Percentiles rank a stretch among this genome's conserved stretches.
Evolutionary conservation across 2,329 filamentous ascomycete genomes (phyloP).

Genomic region (Graphilbum fragrans): DNA sequence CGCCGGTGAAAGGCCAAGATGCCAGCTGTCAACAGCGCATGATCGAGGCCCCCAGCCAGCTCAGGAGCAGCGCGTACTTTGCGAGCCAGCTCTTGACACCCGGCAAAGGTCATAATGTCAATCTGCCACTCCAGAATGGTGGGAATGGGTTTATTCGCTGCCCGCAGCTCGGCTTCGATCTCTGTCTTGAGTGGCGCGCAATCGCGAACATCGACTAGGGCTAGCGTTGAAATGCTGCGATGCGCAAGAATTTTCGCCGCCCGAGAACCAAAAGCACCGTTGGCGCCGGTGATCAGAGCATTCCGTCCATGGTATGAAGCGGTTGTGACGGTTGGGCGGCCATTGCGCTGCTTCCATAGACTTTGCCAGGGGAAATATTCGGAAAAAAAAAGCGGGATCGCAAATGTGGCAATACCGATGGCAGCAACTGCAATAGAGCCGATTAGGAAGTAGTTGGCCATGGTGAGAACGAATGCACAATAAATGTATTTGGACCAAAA

Average conservation of each 20-base stretch:
- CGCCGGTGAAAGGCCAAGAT: constrained; percentile 23
- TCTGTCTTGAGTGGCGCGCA: constrained; percentile 18
- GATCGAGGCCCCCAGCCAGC: constrained; percentile 18
- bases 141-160: constrained; percentile 13
- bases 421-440: too few relatives aligned
- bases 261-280: constrained; percentile 22
- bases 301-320: constrained; percentile 23
- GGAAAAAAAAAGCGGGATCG: constrained; percentile 18
- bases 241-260: constrained; percentile 23
- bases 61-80: constrained; percentile 16
- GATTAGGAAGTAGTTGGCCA: too few relatives aligned
- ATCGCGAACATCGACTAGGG: constrained; percentile 23
- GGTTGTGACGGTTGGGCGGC: constrained; percentile 19
- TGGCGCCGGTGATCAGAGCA: constrained; percentile 22
- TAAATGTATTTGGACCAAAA: too few relatives aligned
- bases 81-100: constrained; percentile 18
- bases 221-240: constrained; percentile 20
- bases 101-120: constrained; percentile 23
- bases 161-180: constrained; percentile 19
- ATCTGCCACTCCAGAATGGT: constrained; percentile 23
- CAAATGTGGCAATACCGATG: too few relatives aligned
- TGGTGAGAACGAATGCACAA: too few relatives aligned
- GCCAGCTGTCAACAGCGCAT: constrained; percentile 23
- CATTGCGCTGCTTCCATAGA: constrained; percentile 19
- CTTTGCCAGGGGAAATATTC: constrained; percentile 23